Evolutionary conservation across 2,329 filamentous ascomycete species (phyloP), one percentile per base, ranked within the genome.

Genomic region (Emergomyces pasteurianus): DNA sequence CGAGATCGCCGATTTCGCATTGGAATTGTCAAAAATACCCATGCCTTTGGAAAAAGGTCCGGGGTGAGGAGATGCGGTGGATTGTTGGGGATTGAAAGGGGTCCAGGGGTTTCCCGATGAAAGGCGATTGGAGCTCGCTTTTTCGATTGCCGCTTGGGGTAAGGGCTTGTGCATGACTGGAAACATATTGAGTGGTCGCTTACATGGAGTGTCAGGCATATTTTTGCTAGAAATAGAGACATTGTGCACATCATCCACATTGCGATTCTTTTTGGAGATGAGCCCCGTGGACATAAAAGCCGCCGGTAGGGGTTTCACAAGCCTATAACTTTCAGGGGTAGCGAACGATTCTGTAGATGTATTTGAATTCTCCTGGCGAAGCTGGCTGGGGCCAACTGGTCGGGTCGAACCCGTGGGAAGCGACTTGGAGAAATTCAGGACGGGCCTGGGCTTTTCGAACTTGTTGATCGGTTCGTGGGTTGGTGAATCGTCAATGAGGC

Each of bases 171-270:
- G 71, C 14, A 85, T 83, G 58, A 88, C 84, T 67, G 88, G 80
- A 75, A 92, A 84, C 61, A 87, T 77, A 66, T 84, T 86, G 4
- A 81, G 79, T 59, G 88, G 86, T 71, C 94, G 91, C 78, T 97
- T 99, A 75, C 94, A 97, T 0, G 94, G 94, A 1, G 94, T 99
- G 71, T 97, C 94, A 0, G 94, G 92, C 80, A 95, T 92, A 36
- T 83, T 81, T 70, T 87, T 85, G 73, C 81, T 81, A 28, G 77
- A 78, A 43, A 78, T 74, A 59, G 73, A 64, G n/a, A 42, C 60
- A 52, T 61, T 74, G 65, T 77, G 75, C 69, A 78, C 75, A 58
- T 90, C 83, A 66, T 96, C 90, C 0, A 86, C 83, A 71, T 89
- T 86, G 61, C 89, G 86, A 69, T 94, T 95, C 73, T 95, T 89